Conservation (phyloP, 208 protist species). For the Leishmania arabica region DNA sequence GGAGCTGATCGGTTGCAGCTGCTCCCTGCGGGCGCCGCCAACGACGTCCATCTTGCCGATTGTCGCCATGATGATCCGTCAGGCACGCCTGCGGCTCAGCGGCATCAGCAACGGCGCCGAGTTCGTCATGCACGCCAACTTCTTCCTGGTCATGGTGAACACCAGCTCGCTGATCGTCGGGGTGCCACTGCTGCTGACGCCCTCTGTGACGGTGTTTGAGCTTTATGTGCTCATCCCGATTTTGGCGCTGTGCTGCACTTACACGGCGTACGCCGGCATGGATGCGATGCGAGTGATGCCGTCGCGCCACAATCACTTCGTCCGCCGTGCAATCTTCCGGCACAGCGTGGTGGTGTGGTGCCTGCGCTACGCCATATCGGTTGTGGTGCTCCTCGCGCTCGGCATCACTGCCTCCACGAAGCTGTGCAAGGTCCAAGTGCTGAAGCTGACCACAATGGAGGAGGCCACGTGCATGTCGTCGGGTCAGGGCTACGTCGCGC, state of each 20-base stretch:
- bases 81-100: slow-evolving; percentile 81
- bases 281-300: slow-evolving; percentile 87
- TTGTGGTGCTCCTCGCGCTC: slow-evolving; percentile 64
- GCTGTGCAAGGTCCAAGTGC: slow-evolving; percentile 41
- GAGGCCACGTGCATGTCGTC: slow-evolving; percentile 54
- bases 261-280: slow-evolving; percentile 80
- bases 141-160: slow-evolving; percentile 75
- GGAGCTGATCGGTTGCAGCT: slow-evolving; percentile 84
- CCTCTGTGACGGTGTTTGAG: slow-evolving; percentile 73
- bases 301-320: slow-evolving; percentile 85
- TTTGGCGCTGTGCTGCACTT: slow-evolving; percentile 77
- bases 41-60: slow-evolving; percentile 83
- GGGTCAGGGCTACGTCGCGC: slow-evolving; percentile 71
- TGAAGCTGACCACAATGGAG: slow-evolving; percentile 34
- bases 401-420: slow-evolving; percentile 63
- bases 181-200: slow-evolving; percentile 68
- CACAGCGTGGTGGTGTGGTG: slow-evolving; percentile 83
- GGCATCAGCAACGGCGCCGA: slow-evolving; percentile 84
- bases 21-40: slow-evolving; percentile 70
- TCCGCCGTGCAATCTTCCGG: slow-evolving; percentile 77
- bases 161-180: slow-evolving; percentile 53
- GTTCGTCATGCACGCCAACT: slow-evolving; percentile 85
- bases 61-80: slow-evolving; percentile 78
- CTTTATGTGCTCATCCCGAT: slow-evolving; percentile 86
- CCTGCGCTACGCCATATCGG: slow-evolving; percentile 73